A percentile compares a stretch with the other conserved stretches of the same genome.
These are phyloP conservation scores for Protoeuglena noctilucae DNA, from an alignment of 139 green algal genomes.

Conservation along the genomic window DNA sequence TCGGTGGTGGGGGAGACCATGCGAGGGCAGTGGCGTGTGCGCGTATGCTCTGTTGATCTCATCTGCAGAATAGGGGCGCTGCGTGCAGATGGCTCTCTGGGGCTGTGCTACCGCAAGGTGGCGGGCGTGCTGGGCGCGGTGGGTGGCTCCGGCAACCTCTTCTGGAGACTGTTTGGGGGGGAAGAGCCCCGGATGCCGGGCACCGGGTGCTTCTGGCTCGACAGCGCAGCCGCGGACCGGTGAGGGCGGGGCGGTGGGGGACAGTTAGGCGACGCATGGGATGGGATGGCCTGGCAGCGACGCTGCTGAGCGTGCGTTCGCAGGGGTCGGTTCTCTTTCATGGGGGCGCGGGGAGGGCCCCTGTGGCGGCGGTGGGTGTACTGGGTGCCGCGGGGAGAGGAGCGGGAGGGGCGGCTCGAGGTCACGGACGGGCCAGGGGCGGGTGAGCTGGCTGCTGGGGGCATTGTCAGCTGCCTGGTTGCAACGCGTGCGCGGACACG, in stretches of 20 bases:
- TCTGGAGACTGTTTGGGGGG: constrained; percentile 22
- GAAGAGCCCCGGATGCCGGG: constrained; percentile 10
- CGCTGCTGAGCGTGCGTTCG: too few species aligned
- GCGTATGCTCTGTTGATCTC: too few species aligned
- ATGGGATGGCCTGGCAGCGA: too few species aligned
- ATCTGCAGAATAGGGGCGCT: too few species aligned
- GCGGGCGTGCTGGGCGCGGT: constrained; percentile 9
- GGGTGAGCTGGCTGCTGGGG: not conserved
- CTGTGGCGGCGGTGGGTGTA: constrained; percentile 66
- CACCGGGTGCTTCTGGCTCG: constrained; percentile 87
- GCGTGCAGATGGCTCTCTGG: too few species aligned
- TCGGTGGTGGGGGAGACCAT: not conserved
- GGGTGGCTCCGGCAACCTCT: constrained; percentile 14
- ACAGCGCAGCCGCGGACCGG: constrained; percentile 57
- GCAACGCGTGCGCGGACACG: too few species aligned
- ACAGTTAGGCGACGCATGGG: too few species aligned
- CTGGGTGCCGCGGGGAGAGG: constrained; percentile 18
- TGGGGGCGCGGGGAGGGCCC: constrained; percentile 58
- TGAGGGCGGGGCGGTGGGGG: too few species aligned
- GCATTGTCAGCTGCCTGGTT: too few species aligned
- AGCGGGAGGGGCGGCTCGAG: constrained; percentile 5
- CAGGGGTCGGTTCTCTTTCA: constrained; percentile 87
- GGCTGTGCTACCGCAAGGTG: constrained; percentile 12
- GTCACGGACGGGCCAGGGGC: constrained; percentile 1
- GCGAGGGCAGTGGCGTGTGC: too few species aligned